Evolutionary conservation across 768 basidiomycete species (phyloP), one percentile per base, ranked within the genome.

Genomic region (Lactarius tabidus): DNA sequence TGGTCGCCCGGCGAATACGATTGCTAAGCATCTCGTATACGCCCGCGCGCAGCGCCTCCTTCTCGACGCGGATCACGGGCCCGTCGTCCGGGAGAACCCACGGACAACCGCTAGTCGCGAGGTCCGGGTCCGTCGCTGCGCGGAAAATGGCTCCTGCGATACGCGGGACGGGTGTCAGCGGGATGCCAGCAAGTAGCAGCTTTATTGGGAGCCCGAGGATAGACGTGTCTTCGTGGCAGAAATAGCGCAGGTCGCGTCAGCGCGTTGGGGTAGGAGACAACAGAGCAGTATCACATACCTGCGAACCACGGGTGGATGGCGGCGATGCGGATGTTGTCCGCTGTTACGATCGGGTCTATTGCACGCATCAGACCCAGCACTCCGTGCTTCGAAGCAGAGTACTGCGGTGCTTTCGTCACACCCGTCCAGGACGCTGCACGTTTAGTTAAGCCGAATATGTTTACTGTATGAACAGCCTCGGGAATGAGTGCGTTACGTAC

Each of bases 291-390:
- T n/a, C n/a, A 55, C 54, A 18, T 29, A 76, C 76, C 72, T 53
- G 73, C 71, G 66, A 75, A 76, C 69, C 70, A 76, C 1, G 75
- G 75, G 56, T 74, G 74, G 15, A 76, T 64, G 57, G 67, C 69
- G 18, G 70, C 72, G n/a, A 74, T 26, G 15, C 73, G 67, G 67
- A 75, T 72, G 38, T 68, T 66, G 7, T 70, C 45, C 5, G 26
- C 33, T 12, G 41, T 29, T 26, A 68, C 65, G 35, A 69, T 64
- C 33, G 60, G 55, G 33, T 66, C 54, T 14, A 76, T 36, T 1
- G 71, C 60, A 8, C 72, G 70, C 70, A 72, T 69, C n/a, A 77
- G 53, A 5, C 75, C 77, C 5, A 76, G 63, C 8, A 77, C 61
- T 12, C 64, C 76, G 57, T 75, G 75, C 60, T 76, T 77, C 31